Base-by-base conservation (phyloP, 768 basidiomycete genomes). In the Chlorophyllum brunneum region DNA sequence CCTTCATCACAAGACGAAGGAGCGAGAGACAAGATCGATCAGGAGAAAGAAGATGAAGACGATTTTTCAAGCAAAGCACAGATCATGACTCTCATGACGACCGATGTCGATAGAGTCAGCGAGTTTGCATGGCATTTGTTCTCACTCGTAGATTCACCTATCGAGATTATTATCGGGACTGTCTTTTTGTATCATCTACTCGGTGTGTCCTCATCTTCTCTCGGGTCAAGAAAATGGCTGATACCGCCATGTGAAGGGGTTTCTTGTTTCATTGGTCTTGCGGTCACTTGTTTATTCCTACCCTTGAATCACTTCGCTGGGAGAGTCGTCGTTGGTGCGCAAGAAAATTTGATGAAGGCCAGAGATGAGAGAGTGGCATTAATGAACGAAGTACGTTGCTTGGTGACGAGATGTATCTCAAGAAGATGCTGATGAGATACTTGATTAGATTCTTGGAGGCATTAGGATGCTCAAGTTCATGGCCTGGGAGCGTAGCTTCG, bases 391-490 rank as follows among this genome's bases (percentile, higher is more conserved):
- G 73, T 74, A 18, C 22, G 68, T 57, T 40, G 20, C 9, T 30
- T n/a, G n/a, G 38, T 31, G 2, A 8, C 7, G 1, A 33, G 20
- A 13, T 20, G 20, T 15, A 34, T 46, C 8, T 34, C 4, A 13
- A 6, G 10, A 33, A 7, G 24, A n/a, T 43, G 23, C 4, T 27
- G 16, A 15, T 26, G 2, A 20, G 11, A 6, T 41, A 8, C 9
- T 18, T 38, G 48, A 40, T 30, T 54, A 95, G 85, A 82, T 94
- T 55, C 72, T 94, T 8, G 91, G 91, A 42, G 92, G 81, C 10
- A 94, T 95, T 53, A 79, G 92, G 26, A 95, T 95, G 91, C 81
- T 95, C 59, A 95, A 95, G 84, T 97, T 95, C 68, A 95, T 95
- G 92, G 93, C 92, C 13, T 80, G 78, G 93, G 93, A 97, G 65